Evolutionary conservation across 2,329 filamentous ascomycete genomes (phyloP), one percentile per base, ranked within the genome.

Genomic region (Fusarium xylarioides): DNA sequence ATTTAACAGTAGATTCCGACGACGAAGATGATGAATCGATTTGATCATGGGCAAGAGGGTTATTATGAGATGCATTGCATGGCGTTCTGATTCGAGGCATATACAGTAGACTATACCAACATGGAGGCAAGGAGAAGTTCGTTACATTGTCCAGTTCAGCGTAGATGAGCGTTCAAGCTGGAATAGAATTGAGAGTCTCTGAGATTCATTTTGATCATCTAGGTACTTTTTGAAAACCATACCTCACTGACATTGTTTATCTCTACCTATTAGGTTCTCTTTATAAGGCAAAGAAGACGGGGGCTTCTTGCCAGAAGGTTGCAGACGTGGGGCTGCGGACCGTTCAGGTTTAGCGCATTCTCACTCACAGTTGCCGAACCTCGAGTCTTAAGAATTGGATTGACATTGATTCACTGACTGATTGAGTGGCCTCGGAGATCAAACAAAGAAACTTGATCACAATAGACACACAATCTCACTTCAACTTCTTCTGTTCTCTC

Each of bases 1-100:
- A 4, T 83, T 85, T 77, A 87, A 87, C 65, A 90, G 88, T 79
- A 85, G 85, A 59, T 92, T 91, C 78, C 85, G 89, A 63, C 83
- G 90, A 69, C 85, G 85, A 76, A 76, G 80, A 46, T 83, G 65
- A 73, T 32, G 44, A 14, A 14, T 19, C 19, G 5, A 37, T 21
- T 66, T 56, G 61, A 15, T 30, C 32, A 21, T 60, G 34, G 44
- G 46, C 28, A 47, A 44, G 63, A 49, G 56, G 42, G 30, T 64
- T 55, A 42, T 71, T 46, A 68, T 68, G 63, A 68, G 53, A 54
- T 71, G 67, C 55, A 73, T 68, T 37, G 9, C 28, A 55, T 32
- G 71, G 71, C 60, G 71, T 73, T 71, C 52, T 46, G 68, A 32
- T 43, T 52, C 43, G 42, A 71, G 53, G 71, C 44, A 62, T 63